A percentile compares a stretch with the other conserved stretches of the same genome.
phyloP scores from a whole-genome alignment of 805 yeast species.

The Hanseniaspora hatyaiensis region DNA sequence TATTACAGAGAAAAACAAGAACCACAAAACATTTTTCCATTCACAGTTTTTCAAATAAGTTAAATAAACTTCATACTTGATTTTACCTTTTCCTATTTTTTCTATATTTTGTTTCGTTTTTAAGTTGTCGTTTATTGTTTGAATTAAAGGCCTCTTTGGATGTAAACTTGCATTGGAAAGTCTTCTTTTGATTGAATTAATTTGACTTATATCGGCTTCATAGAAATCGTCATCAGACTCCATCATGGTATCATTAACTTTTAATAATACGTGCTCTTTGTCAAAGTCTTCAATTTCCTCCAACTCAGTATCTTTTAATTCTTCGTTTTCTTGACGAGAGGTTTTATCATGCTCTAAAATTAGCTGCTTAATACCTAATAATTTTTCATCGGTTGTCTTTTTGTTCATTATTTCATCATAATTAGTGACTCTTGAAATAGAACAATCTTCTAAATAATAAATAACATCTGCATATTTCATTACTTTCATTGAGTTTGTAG shows the following conservation, averaged over 20 bases:
- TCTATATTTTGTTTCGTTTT: slow-evolving; percentile 40
- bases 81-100: slow-evolving; percentile 45
- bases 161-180: slow-evolving; percentile 56
- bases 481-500: slow-evolving; percentile 49
- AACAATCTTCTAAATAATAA: slow-evolving; percentile 43
- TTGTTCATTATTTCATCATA: slow-evolving; percentile 38
- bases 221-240: not conserved
- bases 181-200: slow-evolving; percentile 31
- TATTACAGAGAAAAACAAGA: slow-evolving; percentile 31
- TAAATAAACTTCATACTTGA: slow-evolving; percentile 41
- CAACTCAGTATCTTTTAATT: slow-evolving; percentile 2
- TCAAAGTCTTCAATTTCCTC: slow-evolving; percentile 17
- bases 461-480: slow-evolving; percentile 49
- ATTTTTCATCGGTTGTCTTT: slow-evolving; percentile 17
- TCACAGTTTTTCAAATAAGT: slow-evolving; percentile 55
- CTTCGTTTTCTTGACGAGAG: slow-evolving; percentile 22
- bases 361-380: slow-evolving; percentile 29
- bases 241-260: not conserved
- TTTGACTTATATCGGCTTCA: not conserved
- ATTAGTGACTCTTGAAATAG: slow-evolving; percentile 47
- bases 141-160: slow-evolving; percentile 29
- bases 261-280: slow-evolving; percentile 3
- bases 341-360: slow-evolving; percentile 26
- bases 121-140: slow-evolving; percentile 23
- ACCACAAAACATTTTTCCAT: slow-evolving; percentile 34